Conservation (phyloP, 2,329 filamentous ascomycete genomes). For the Paraphaeosphaeria sporulosa region DNA sequence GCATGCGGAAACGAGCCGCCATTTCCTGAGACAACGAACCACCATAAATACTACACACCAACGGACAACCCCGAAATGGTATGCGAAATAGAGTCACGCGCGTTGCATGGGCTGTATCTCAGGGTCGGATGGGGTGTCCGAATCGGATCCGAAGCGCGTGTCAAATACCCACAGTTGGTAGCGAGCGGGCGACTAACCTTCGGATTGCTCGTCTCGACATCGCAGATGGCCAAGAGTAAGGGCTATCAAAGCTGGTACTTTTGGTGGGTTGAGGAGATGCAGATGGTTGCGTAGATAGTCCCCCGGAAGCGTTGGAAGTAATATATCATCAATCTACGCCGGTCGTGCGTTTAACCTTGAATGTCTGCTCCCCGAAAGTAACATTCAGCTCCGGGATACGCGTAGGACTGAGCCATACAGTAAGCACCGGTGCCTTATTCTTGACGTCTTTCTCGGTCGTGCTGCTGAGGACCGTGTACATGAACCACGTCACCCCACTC, state of each 20-base stretch:
- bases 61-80: neutral
- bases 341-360: neutral
- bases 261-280: neutral
- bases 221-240: neutral
- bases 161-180: neutral
- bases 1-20: too few relatives aligned
- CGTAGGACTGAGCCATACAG: slow-evolving; percentile 23
- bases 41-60: neutral
- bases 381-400: slow-evolving; percentile 23
- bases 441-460: slow-evolving; percentile 4
- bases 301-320: neutral
- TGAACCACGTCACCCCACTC: slow-evolving; percentile 18
- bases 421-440: slow-evolving; percentile 22
- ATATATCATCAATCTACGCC: neutral
- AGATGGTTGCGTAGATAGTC: neutral
- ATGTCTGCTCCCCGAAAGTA: slow-evolving; percentile 26
- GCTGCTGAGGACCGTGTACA: slow-evolving; percentile 19
- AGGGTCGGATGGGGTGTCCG: neutral
- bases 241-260: neutral
- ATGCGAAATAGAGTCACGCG: neutral
- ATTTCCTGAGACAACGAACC: neutral
- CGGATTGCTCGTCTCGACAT: neutral
- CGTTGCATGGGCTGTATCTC: neutral
- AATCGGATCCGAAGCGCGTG: neutral
- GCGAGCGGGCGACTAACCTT: neutral